Evolutionary conservation across 352 stramenopile genomes (phyloP).

Genomic region (Pythium aristosporum): DNA sequence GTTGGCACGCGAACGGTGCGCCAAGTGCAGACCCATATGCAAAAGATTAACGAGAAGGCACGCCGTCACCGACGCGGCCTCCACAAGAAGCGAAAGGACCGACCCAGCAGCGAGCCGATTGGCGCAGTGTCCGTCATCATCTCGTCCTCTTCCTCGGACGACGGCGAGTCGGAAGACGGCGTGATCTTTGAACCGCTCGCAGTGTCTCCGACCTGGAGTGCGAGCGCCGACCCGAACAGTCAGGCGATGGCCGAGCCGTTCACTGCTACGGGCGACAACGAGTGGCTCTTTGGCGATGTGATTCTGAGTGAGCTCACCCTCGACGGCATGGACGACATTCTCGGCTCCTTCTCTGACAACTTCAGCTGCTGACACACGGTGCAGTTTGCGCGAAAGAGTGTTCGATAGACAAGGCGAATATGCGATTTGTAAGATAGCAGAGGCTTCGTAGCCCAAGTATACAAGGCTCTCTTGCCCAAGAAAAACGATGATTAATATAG

Average conservation of each 20-base stretch:
- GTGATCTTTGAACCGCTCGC: conserved; percentile 24
- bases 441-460: not conserved
- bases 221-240: not conserved
- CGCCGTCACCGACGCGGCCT: conserved; percentile 21
- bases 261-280: not conserved
- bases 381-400: not conserved
- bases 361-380: conserved; percentile 16
- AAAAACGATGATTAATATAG: too few species aligned
- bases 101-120: conserved; percentile 17
- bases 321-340: conserved; percentile 20
- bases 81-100: conserved; percentile 20
- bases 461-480: too few species aligned
- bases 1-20: conserved; percentile 25
- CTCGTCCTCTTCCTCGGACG: conserved; percentile 13
- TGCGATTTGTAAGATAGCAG: not conserved
- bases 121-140: conserved; percentile 9
- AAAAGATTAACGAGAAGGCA: conserved; percentile 29
- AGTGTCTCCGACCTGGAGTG: conserved; percentile 13
- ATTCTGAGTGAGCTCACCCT: conserved; percentile 21
- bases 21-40: conserved; percentile 28
- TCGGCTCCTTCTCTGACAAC: conserved; percentile 12
- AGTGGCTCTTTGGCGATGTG: conserved; percentile 13
- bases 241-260: conserved; percentile 9
- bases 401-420: too few species aligned
- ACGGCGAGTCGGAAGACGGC: conserved; percentile 13